Conservation (phyloP, 306 rosid species). For the Dicorynia guianensis region DNA sequence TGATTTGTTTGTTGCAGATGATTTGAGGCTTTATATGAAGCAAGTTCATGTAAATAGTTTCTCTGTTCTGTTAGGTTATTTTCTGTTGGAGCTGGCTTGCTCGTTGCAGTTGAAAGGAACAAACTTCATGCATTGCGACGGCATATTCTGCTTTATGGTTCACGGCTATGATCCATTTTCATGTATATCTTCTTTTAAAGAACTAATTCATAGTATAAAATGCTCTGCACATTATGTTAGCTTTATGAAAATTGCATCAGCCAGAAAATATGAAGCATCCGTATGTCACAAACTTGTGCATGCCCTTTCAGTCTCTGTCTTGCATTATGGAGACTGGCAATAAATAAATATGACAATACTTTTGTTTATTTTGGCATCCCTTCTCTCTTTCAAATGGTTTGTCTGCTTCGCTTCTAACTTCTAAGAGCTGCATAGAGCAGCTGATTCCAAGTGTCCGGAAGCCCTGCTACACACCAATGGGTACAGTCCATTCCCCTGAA, state of each 20-base stretch:
- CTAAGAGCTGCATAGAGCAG: constrained; percentile 47
- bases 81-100: background rate
- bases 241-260: background rate
- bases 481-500: constrained; percentile 73
- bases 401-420: background rate
- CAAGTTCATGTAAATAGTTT: constrained; percentile 8
- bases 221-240: no score
- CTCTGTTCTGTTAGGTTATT: constrained; percentile 11
- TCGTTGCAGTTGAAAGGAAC: background rate
- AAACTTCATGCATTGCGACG: background rate
- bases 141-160: constrained; percentile 3
- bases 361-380: background rate
- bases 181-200: background rate
- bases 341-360: constrained; percentile 1
- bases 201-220: background rate
- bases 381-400: background rate
- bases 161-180: background rate
- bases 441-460: constrained; percentile 76
- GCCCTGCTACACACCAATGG: constrained; percentile 83
- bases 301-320: background rate
- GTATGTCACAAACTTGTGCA: background rate
- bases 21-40: constrained; percentile 28
- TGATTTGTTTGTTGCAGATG: constrained; percentile 43
- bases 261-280: background rate
- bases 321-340: background rate